phyloP scores from a whole-genome alignment of 2,329 filamentous ascomycete species.

The Talaromyces marneffei region DNA sequence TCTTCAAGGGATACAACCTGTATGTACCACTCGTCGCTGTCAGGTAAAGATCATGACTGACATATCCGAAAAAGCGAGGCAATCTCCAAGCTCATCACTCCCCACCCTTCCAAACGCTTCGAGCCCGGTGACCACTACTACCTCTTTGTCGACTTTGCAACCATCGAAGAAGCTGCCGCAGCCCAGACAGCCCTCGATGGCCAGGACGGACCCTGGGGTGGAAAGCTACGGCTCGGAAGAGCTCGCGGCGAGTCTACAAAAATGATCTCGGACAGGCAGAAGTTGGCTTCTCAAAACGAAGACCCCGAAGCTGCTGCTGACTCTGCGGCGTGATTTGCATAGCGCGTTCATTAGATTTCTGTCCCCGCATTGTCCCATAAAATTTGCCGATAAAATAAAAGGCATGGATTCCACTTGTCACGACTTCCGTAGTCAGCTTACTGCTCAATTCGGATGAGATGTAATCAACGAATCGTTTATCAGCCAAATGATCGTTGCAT shows the following conservation, averaged over 20 bases:
- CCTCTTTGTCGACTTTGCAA: slow-evolving; percentile 60
- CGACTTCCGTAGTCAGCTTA: background rate
- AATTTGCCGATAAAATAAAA: background rate
- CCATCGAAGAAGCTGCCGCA: slow-evolving; percentile 48
- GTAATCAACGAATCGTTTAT: no score
- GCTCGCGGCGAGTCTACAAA: slow-evolving; percentile 33
- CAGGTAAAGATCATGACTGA: background rate
- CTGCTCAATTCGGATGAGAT: background rate
- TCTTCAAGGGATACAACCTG: slow-evolving; percentile 44
- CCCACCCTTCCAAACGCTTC: slow-evolving; percentile 50
- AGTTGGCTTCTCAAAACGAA: slow-evolving; percentile 15
- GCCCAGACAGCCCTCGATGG: slow-evolving; percentile 46
- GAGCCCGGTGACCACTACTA: slow-evolving; percentile 55
- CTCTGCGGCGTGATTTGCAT: slow-evolving; percentile 12
- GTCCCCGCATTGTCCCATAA: background rate
- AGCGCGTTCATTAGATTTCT: background rate
- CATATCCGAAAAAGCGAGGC: slow-evolving; percentile 30
- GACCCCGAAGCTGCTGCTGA: slow-evolving; percentile 9
- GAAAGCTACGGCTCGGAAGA: slow-evolving; percentile 34
- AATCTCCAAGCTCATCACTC: slow-evolving; percentile 53
- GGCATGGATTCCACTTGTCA: background rate
- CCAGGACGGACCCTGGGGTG: slow-evolving; percentile 36
- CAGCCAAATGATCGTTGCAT: background rate
- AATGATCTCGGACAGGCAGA: slow-evolving; percentile 19
- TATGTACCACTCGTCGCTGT: slow-evolving; percentile 20